Base-by-base conservation (phyloP, 2,329 filamentous ascomycete species). In the Diaporthe sp. region DNA sequence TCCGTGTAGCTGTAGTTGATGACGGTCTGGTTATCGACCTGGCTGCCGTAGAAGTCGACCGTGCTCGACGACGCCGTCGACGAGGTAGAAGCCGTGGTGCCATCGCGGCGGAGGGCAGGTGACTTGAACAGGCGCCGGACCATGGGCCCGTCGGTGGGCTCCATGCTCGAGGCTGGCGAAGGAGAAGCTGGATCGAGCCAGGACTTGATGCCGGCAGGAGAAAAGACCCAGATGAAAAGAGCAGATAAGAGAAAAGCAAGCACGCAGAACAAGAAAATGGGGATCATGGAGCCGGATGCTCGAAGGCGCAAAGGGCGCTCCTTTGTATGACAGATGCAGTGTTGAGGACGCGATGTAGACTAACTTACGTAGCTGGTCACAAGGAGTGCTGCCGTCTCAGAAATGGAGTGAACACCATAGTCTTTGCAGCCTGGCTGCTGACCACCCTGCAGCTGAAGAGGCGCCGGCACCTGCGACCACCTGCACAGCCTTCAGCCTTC, bases 1-100 rank as follows among this genome's bases (percentile, higher is more conserved):
- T 91, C 89, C 12, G 90, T 92, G 80, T 92, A 91, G 77, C 86
- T 85, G 81, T 91, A 91, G 82, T 88, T 90, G 81, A 89, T 90
- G 79, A 90, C 86, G n/a, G 86, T 85, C 71, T 85, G 81, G 75
- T 87, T 89, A 73, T 90, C 90, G 60, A 91, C 83, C 79, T 92
- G 90, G 3, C 89, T 91, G 76, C 87, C 87, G 78, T 90, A 89
- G 82, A 90, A 91, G 69, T 87, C 50, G 69, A 76, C 75, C 10
- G 61, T 64, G 17, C 71, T 60, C 3, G 54, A 47, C 2, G 40
- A 50, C 7, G 38, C 17, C 25, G 64, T 25, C 19, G 70, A 71
- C n/a, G 68, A 19, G 8, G 40, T 5, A 19, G 68, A 58, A 45
- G 54, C 50, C 9, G 68, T 40, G 45, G 64, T 68, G 33, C 9